Percentiles rank a stretch among this genome's conserved stretches.
Conservation (phyloP, 148 eudicot genomes). For the Selenicereus undatus region DNA sequence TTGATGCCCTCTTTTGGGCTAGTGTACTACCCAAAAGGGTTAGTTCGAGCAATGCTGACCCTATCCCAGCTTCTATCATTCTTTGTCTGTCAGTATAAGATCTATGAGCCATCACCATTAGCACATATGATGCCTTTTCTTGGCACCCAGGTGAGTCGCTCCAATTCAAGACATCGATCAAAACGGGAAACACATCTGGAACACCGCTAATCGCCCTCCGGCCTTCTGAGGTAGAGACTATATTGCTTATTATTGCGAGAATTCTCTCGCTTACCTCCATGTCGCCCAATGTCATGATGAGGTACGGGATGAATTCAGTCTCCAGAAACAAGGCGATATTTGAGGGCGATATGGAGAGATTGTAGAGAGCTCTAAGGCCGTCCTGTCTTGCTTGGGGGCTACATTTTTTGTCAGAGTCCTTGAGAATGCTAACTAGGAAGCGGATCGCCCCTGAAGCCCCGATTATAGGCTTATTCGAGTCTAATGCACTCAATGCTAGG, state of each 20-base stretch:
- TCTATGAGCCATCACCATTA: constrained; percentile 95
- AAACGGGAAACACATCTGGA: constrained; percentile 46
- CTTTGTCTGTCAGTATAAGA: constrained; percentile 62
- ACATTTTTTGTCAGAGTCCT: constrained; percentile 29
- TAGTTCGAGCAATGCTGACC: constrained; percentile 72
- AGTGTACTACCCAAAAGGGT: constrained; percentile 83
- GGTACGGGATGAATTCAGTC: constrained; percentile 46
- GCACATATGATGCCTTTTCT: constrained; percentile 74
- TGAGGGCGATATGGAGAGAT: constrained; percentile 60
- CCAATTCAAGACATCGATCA: constrained; percentile 84
- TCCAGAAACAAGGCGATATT: constrained; percentile 53
- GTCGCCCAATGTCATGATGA: constrained; percentile 53
- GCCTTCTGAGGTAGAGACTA: constrained; percentile 60
- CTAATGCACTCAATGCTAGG: constrained; percentile 79
- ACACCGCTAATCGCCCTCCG: constrained; percentile 46
- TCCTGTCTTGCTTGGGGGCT: constrained; percentile 65
- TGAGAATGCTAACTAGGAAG: constrained; percentile 51
- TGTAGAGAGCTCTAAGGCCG: constrained; percentile 73
- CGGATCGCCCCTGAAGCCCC: constrained; percentile 78
- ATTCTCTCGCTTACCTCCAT: constrained; percentile 74
- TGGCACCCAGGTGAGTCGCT: constrained; percentile 86
- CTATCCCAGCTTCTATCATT: constrained; percentile 75
- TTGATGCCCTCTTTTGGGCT: constrained; percentile 87
- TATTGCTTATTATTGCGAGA: constrained; percentile 71
- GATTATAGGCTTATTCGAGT: constrained; percentile 75